Percentiles rank a stretch among this genome's conserved stretches.
phyloP scores from a whole-genome alignment of 352 stramenopile genomes.

The Phytophthora hybrid region DNA sequence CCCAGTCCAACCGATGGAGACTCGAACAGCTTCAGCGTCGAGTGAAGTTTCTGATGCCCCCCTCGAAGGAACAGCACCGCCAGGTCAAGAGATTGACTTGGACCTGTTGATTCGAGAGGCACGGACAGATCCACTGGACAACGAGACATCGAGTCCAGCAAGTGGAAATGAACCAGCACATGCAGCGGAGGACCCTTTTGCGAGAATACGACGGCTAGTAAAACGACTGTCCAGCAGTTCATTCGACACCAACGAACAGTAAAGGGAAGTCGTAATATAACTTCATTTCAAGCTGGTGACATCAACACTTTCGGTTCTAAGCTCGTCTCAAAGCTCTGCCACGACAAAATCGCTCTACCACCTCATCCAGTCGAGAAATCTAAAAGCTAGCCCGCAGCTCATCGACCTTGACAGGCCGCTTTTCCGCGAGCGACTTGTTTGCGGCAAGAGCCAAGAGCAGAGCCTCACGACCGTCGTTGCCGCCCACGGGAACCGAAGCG shows the following conservation, averaged over 20 bases:
- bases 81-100: slow-evolving; percentile 32
- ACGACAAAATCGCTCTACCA: no score
- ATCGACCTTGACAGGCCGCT: slow-evolving; percentile 69
- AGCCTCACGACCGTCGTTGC: slow-evolving; percentile 67
- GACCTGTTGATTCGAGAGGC: slow-evolving; percentile 43
- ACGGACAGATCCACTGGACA: slow-evolving; percentile 30
- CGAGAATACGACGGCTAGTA: slow-evolving; percentile 31
- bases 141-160: not conserved
- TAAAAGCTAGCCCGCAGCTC: slow-evolving; percentile 41
- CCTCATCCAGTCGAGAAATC: not conserved
- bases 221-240: slow-evolving; percentile 29
- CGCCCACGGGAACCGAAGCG: slow-evolving; percentile 57
- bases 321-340: no score
- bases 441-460: slow-evolving; percentile 74
- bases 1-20: slow-evolving; percentile 26
- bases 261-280: not conserved
- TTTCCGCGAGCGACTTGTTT: slow-evolving; percentile 73
- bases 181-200: slow-evolving; percentile 7
- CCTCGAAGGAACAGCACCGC: slow-evolving; percentile 11
- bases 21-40: slow-evolving; percentile 10
- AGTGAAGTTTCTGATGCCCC: slow-evolving; percentile 7
- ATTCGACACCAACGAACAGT: slow-evolving; percentile 17
- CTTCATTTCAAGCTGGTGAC: not conserved
- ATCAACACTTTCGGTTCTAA: no score
- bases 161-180: not conserved